Evolutionary conservation across 371 early-diverging fungal genomes (phyloP).

Genomic region (Phascolomyces articulosus): DNA sequence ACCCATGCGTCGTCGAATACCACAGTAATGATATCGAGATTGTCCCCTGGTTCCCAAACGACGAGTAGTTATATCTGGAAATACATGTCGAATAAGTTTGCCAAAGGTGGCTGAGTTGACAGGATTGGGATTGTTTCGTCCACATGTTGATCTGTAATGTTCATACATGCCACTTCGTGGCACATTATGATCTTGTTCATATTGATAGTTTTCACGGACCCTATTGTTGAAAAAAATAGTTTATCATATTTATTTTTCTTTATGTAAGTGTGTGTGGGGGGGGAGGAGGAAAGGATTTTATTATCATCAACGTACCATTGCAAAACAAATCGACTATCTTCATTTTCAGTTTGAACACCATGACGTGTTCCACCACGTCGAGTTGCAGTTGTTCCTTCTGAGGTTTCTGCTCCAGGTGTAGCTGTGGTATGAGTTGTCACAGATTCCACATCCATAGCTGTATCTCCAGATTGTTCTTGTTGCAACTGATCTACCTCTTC

Average conservation of each 20-base stretch:
- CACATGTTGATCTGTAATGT: conserved; percentile 58
- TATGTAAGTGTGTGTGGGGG: too few species aligned
- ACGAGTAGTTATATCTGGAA: conserved; percentile 64
- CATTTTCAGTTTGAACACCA: conserved; percentile 2
- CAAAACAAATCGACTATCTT: neutral
- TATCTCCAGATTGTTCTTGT: neutral
- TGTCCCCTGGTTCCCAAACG: conserved; percentile 67
- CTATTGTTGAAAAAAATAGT: too few species aligned
- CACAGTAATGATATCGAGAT: conserved; percentile 66
- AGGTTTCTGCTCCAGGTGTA: neutral
- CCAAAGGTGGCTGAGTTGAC: conserved; percentile 75
- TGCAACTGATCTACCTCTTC: neutral
- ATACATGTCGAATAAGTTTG: conserved; percentile 64
- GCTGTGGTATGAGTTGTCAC: too few species aligned
- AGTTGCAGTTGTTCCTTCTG: neutral
- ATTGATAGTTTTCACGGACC: conserved; percentile 60
- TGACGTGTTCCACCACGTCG: neutral
- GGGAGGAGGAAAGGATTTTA: too few species aligned
- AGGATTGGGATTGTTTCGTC: conserved; percentile 38
- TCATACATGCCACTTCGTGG: conserved; percentile 65
- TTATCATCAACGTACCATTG: neutral
- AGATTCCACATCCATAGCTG: neutral
- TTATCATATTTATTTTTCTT: too few species aligned
- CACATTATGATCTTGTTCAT: conserved; percentile 54
- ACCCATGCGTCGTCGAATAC: conserved; percentile 32